phyloP scores from a whole-genome alignment of 2,329 filamentous ascomycete genomes.

The Thelonectria olida region DNA sequence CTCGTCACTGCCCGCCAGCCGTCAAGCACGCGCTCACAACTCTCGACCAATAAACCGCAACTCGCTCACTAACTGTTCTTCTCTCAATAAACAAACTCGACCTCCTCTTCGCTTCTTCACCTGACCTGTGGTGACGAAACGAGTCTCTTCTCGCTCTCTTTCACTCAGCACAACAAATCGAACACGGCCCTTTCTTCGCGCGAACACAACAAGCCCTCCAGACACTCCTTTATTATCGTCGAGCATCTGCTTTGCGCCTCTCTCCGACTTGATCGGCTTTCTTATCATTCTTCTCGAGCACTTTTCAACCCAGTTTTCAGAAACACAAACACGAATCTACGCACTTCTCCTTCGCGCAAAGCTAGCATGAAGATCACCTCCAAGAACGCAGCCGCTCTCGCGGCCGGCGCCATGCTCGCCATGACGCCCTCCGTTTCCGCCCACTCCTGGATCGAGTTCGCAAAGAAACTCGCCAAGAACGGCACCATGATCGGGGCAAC shows the following conservation, averaged over 20 bases:
- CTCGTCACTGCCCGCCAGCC: slow-evolving; percentile 34
- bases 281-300: background rate
- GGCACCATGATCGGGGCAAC: slow-evolving; percentile 76
- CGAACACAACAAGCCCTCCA: slow-evolving; percentile 9
- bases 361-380: slow-evolving; percentile 35
- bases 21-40: slow-evolving; percentile 12
- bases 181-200: slow-evolving; percentile 27
- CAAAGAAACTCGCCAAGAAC: slow-evolving; percentile 75
- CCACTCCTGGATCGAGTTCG: slow-evolving; percentile 86
- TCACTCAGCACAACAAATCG: slow-evolving; percentile 21
- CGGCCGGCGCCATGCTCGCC: slow-evolving; percentile 42
- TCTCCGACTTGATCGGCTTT: slow-evolving; percentile 12
- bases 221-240: slow-evolving; percentile 24
- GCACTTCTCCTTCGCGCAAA: background rate
- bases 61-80: slow-evolving; percentile 32
- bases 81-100: slow-evolving; percentile 22
- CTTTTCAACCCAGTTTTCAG: background rate
- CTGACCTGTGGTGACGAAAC: slow-evolving; percentile 22
- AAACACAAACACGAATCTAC: slow-evolving; percentile 6
- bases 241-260: slow-evolving; percentile 14
- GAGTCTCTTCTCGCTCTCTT: slow-evolving; percentile 20
- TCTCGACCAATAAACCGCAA: slow-evolving; percentile 11
- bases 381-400: slow-evolving; percentile 32
- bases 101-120: slow-evolving; percentile 9
- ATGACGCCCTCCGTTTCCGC: slow-evolving; percentile 50